Conservation (phyloP, 2,329 filamentous ascomycete species). For the Chaetomiaceae sp. region DNA sequence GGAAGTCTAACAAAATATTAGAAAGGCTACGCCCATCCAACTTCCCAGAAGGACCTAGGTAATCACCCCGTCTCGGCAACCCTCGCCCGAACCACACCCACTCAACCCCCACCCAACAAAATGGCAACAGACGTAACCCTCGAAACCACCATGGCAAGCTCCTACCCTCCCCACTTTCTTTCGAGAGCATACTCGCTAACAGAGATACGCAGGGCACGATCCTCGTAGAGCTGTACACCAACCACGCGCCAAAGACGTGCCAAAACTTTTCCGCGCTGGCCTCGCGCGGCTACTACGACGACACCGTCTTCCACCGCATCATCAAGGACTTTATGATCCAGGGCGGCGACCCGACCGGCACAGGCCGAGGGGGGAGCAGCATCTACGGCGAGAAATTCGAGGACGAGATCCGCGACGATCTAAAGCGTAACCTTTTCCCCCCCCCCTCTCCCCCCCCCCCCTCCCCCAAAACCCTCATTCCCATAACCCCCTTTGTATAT, state of each 20-base stretch:
- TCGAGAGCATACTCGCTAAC: too few species aligned
- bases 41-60: too few species aligned
- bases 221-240: constrained; percentile 81
- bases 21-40: too few species aligned
- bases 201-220: constrained; percentile 86
- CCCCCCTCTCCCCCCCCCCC: neutral
- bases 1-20: too few species aligned
- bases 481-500: too few species aligned
- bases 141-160: constrained; percentile 53
- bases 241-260: constrained; percentile 85
- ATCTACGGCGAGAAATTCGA: constrained; percentile 94
- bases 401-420: constrained; percentile 71
- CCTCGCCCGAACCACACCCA: neutral
- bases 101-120: constrained; percentile 16
- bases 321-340: constrained; percentile 97
- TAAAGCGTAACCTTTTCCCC: constrained; percentile 54
- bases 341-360: constrained; percentile 89
- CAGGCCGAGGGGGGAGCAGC: constrained; percentile 78
- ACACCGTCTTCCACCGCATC: constrained; percentile 83
- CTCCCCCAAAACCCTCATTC: neutral
- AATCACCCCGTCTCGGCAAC: neutral
- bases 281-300: constrained; percentile 81
- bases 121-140: constrained; percentile 78
- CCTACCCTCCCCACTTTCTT: neutral
- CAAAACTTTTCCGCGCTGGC: constrained; percentile 81